These are phyloP conservation scores for Naematelia encephala DNA, from an alignment of 768 basidiomycete genomes.

Conservation along the genomic window DNA sequence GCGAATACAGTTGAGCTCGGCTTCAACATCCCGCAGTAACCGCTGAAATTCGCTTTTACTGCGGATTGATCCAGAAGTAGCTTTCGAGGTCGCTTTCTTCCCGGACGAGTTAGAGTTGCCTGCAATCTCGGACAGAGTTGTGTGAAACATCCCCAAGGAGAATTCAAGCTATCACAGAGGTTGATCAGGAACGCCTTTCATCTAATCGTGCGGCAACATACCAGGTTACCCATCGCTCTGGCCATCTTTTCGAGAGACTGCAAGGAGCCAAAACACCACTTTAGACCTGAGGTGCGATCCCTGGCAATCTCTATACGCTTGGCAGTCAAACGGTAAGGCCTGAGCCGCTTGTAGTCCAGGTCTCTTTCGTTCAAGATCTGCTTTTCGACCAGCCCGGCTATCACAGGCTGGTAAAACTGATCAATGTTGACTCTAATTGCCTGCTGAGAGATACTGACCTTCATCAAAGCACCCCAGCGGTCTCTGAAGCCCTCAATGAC, in stretches of 20 bases:
- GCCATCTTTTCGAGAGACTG: conserved; percentile 61
- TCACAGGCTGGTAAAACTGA: conserved; percentile 47
- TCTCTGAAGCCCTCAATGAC: conserved; percentile 66
- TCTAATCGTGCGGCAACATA: conserved; percentile 53
- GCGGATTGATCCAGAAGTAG: conserved; percentile 33
- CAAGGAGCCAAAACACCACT: conserved; percentile 59
- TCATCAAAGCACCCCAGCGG: conserved; percentile 68
- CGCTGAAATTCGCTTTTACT: conserved; percentile 59
- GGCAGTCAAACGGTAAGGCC: conserved; percentile 57
- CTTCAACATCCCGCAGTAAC: conserved; percentile 66
- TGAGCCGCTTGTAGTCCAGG: conserved; percentile 62
- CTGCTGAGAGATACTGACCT: no score
- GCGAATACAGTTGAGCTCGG: conserved; percentile 53
- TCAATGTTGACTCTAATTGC: no score
- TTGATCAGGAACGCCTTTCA: neutral
- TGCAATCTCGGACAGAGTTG: conserved; percentile 58
- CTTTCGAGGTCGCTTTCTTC: conserved; percentile 48
- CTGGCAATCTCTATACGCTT: conserved; percentile 34
- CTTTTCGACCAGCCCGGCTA: conserved; percentile 40
- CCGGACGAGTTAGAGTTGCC: conserved; percentile 50
- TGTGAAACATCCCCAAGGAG: conserved; percentile 74
- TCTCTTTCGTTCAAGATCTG: conserved; percentile 41
- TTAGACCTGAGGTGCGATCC: conserved; percentile 51
- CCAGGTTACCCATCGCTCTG: conserved; percentile 82
- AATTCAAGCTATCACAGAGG: conserved; percentile 65